Evolutionary conservation across 371 early-diverging fungal species (phyloP), one percentile per base, ranked within the genome.

Genomic region (Coemansia linderi): DNA sequence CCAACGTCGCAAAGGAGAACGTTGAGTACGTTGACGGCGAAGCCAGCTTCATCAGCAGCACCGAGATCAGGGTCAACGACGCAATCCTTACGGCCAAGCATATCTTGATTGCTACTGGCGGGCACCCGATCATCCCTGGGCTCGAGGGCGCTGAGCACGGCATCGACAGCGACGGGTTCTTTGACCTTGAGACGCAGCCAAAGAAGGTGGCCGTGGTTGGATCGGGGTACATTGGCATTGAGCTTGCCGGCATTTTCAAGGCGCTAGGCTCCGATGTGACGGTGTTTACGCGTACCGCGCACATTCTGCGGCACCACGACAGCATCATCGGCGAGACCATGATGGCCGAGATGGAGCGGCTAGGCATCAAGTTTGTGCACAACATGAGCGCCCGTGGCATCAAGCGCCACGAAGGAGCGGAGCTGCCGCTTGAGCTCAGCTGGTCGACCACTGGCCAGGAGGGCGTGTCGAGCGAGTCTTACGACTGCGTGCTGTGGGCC

Each of bases 111-210:
- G 97, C 97, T 50, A 91, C 93, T 81, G 93, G 94, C 68, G 89
- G 92, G 38, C 87, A 86, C 59, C 90, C 93, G 17, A 75, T 84
- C 40, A 85, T 90, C 66, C 94, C 93, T 22, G 66, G 85, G 66
- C 83, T 91, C 46, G 91, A 92, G 36, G 98, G 97, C 41, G 91
- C 92, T 17, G 92, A 97, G 80, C 84, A 85, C 58, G 93, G 95
- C 48, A 93, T 96, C 67, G 90, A 88, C 68, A 92, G 92, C 67
- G 99, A 99, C 82, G 95, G 94, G 17, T 99, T 99, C 84, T 99
- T 99, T 81, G 93, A 93, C 52, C 85, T 99, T 57, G 90, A 92
- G 69, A 65, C 88, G 33, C 89, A 94, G 80, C 99, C 99, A 59
- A 92, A 94, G 83, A 89, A 91, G 69, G 95, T 97, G 13, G 90